Conservation (phyloP, 176 grass and related monocot genomes). For the Hordeum marinum region DNA sequence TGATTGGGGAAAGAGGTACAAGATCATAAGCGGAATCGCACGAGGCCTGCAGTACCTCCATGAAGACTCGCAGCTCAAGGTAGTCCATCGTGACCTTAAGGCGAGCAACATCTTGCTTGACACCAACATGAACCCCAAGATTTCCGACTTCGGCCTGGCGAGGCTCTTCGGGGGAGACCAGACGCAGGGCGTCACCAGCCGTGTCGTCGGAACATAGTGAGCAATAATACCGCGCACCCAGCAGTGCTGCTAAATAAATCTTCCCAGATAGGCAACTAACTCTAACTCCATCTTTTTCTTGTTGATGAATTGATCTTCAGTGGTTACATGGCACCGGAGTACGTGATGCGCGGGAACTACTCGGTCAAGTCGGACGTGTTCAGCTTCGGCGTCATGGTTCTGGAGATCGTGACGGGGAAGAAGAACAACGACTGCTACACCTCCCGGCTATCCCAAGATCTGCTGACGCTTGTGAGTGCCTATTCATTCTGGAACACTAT, state of each 20-base stretch:
- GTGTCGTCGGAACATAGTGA: slow-evolving; percentile 58
- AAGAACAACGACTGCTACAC: slow-evolving; percentile 19
- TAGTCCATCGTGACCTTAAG: slow-evolving; percentile 39
- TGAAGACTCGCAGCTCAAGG: slow-evolving; percentile 56
- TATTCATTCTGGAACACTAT: background rate
- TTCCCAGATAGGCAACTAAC: too few relatives aligned
- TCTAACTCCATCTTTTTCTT: background rate
- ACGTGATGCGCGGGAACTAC: slow-evolving; percentile 45
- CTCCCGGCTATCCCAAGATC: slow-evolving; percentile 5
- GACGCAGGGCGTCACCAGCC: slow-evolving; percentile 34
- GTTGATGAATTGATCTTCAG: background rate
- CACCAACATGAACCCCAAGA: slow-evolving; percentile 51
- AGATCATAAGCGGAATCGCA: slow-evolving; percentile 48
- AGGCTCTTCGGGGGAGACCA: slow-evolving; percentile 44
- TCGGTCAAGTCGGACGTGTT: slow-evolving; percentile 57
- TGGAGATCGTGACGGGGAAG: slow-evolving; percentile 55
- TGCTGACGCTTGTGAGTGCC: slow-evolving; percentile 29
- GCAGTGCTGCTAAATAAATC: too few relatives aligned
- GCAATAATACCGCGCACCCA: background rate
- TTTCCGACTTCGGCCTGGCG: slow-evolving; percentile 61
- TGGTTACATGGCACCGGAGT: slow-evolving; percentile 37
- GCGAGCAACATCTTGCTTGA: slow-evolving; percentile 34
- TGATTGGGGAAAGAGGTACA: slow-evolving; percentile 40
- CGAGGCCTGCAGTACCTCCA: slow-evolving; percentile 73
- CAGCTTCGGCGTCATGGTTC: slow-evolving; percentile 63